Evolutionary conservation across 768 basidiomycete genomes (phyloP).

Genomic region (Rhizopogon sp.): DNA sequence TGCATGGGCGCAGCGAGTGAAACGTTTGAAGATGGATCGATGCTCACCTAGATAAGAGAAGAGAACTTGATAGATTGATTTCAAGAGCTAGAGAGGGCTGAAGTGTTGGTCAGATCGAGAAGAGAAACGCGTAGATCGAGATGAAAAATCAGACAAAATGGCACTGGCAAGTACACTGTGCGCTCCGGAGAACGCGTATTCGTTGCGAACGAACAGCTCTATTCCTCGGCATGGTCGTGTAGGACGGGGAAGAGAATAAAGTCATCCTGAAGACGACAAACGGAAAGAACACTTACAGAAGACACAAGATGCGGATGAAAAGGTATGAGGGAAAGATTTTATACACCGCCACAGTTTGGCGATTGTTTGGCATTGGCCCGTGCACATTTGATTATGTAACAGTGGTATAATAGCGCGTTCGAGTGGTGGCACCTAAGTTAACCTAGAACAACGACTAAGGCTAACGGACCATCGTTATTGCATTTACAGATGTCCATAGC

Average conservation of each 20-base stretch:
- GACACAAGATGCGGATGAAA: slow-evolving; percentile 10
- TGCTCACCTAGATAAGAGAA: slow-evolving; percentile 18
- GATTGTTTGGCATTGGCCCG: slow-evolving; percentile 26
- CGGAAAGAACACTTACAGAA: neutral
- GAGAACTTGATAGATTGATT: neutral
- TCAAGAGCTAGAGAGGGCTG: slow-evolving; percentile 1
- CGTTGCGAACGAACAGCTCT: slow-evolving; percentile 80
- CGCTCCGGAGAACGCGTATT: slow-evolving; percentile 54
- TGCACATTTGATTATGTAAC: slow-evolving; percentile 23
- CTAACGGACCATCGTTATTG: slow-evolving; percentile 2
- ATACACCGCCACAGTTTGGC: slow-evolving; percentile 22
- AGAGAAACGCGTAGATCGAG: neutral
- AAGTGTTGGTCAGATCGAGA: slow-evolving; percentile 11
- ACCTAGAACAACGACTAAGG: slow-evolving; percentile 14
- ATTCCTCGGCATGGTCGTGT: slow-evolving; percentile 84
- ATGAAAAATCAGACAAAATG: slow-evolving; percentile 65
- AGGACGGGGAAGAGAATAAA: slow-evolving; percentile 90
- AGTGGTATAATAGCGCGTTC: slow-evolving; percentile 10
- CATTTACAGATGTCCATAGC: slow-evolving; percentile 16
- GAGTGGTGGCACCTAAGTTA: neutral
- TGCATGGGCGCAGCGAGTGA: slow-evolving; percentile 17
- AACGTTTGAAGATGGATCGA: slow-evolving; percentile 3
- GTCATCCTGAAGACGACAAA: slow-evolving; percentile 43
- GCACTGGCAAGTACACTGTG: slow-evolving; percentile 87
- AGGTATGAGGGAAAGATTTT: slow-evolving; percentile 10